Evolutionary conservation across 1,284 basidiomycete species (phyloP), one percentile per base, ranked within the genome.

Genomic region (Ceratobasidium sp.): DNA sequence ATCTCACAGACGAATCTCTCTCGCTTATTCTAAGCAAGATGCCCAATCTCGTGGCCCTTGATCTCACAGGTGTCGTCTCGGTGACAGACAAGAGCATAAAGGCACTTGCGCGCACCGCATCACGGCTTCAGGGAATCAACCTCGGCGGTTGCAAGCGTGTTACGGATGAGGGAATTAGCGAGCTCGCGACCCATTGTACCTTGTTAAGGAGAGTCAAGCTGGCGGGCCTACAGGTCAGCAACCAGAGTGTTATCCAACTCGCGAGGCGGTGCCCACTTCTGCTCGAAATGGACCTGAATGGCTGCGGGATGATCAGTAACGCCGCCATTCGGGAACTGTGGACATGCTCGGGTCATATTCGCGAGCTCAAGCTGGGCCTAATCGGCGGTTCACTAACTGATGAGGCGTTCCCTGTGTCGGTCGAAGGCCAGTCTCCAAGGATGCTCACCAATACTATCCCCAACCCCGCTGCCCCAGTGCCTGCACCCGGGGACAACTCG

Each of bases 261-360:
- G 92, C 94, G n/a, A 86, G 87, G 73, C 84, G 86, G 7, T 98
- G 96, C 79, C 93, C 94, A 0, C 86, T 96, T 44, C 86, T 99
- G 21, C 87, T 99, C 69, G 98, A 99, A 82, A 90, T 98, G 76
- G 98, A 99, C 82, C 88, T 99, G 76, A 91, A 95, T 78, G 87
- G 90, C 75, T 96, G 96, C 82, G 86, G 88, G 73, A 86, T 86
- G 70, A 87, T 98, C 78, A 91, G 94, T 13, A 91, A 98, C 79
- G 80, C 84, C 23, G 87, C 94, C 46, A 86, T 96, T 62, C 90
- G 94, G 67, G 90, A 95, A 76, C 87, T 99, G 23, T 98, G 97
- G 92, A 85, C 87, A 18, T 84, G 92, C 77, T 90, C 90, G 1
- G 84, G 84, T 21, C 88, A 95, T 78, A 91, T 99, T 85, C 91